A percentile compares a stretch with the other conserved stretches of the same genome.
phyloP scores from a whole-genome alignment of 208 protist species.

The Trypanosoma platydactyli region DNA sequence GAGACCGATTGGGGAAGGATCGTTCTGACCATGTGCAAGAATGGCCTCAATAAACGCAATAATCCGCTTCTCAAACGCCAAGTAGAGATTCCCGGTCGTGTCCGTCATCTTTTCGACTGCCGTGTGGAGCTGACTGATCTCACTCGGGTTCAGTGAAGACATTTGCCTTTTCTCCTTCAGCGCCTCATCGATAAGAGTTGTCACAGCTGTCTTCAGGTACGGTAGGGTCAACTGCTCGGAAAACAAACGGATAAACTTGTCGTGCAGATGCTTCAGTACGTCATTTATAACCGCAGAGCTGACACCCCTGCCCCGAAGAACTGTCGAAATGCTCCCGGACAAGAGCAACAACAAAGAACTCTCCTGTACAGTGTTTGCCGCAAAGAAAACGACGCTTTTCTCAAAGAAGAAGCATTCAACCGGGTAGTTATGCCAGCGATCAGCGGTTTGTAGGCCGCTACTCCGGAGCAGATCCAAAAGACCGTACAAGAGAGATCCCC shows the following conservation, averaged over 20 bases:
- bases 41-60: slow-evolving; percentile 33
- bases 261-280: slow-evolving; percentile 53
- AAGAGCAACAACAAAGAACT: slow-evolving; percentile 64
- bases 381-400: slow-evolving; percentile 68
- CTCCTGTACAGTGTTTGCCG: slow-evolving; percentile 83
- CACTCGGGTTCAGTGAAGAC: slow-evolving; percentile 38
- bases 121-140: slow-evolving; percentile 41
- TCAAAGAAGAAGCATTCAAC: slow-evolving; percentile 83
- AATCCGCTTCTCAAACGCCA: slow-evolving; percentile 70
- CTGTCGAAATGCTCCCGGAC: slow-evolving; percentile 65
- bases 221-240: slow-evolving; percentile 53
- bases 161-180: slow-evolving; percentile 26
- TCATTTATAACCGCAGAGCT: slow-evolving; percentile 36
- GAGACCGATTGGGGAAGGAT: slow-evolving; percentile 54
- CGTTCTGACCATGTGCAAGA: slow-evolving; percentile 34
- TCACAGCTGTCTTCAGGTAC: slow-evolving; percentile 58
- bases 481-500: slow-evolving; percentile 57
- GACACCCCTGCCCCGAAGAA: slow-evolving; percentile 50
- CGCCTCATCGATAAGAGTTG: slow-evolving; percentile 40
- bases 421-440: slow-evolving; percentile 73
- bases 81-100: slow-evolving; percentile 65
- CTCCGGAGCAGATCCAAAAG: slow-evolving; percentile 62
- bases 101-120: slow-evolving; percentile 85
- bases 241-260: slow-evolving; percentile 51
- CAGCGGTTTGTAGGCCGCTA: slow-evolving; percentile 36